phyloP scores from a whole-genome alignment of 2,329 filamentous ascomycete genomes.

The Gaeumannomyces sp. region DNA sequence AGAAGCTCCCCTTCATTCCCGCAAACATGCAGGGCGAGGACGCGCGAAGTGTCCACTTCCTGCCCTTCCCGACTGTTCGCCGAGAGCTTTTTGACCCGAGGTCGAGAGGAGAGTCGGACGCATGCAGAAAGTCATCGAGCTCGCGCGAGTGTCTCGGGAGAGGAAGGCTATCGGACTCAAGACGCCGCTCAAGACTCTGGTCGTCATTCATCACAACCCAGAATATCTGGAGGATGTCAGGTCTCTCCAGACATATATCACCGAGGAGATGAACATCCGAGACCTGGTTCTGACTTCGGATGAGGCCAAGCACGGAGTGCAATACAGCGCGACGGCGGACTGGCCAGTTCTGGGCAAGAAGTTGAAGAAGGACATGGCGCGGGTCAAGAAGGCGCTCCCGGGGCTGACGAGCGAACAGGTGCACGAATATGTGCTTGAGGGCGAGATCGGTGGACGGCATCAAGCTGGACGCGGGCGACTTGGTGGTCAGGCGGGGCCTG shows the following conservation, averaged over 20 bases:
- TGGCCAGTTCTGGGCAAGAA: slow-evolving; percentile 96
- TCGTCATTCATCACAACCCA: slow-evolving; percentile 79
- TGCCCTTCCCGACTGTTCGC: slow-evolving; percentile 81
- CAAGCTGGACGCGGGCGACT: slow-evolving; percentile 71
- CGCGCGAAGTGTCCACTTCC: slow-evolving; percentile 82
- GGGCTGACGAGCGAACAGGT: slow-evolving; percentile 73
- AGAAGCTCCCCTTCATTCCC: slow-evolving; percentile 75
- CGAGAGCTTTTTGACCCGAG: slow-evolving; percentile 79
- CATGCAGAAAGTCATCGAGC: slow-evolving; percentile 95
- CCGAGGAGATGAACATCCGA: slow-evolving; percentile 84
- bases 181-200: slow-evolving; percentile 80
- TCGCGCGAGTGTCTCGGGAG: slow-evolving; percentile 81
- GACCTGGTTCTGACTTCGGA: slow-evolving; percentile 80
- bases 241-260: slow-evolving; percentile 81
- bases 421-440: slow-evolving; percentile 66
- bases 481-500: slow-evolving; percentile 74
- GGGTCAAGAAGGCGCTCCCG: slow-evolving; percentile 86
- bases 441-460: slow-evolving; percentile 83
- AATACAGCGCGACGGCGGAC: slow-evolving; percentile 84
- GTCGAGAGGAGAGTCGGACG: slow-evolving; percentile 81
- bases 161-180: slow-evolving; percentile 79
- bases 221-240: slow-evolving; percentile 82
- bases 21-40: slow-evolving; percentile 62
- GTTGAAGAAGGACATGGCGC: slow-evolving; percentile 87
- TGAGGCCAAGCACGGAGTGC: slow-evolving; percentile 85